Evolutionary conservation across 2,329 filamentous ascomycete genomes (phyloP).

Genomic region (Bisporella sp.): DNA sequence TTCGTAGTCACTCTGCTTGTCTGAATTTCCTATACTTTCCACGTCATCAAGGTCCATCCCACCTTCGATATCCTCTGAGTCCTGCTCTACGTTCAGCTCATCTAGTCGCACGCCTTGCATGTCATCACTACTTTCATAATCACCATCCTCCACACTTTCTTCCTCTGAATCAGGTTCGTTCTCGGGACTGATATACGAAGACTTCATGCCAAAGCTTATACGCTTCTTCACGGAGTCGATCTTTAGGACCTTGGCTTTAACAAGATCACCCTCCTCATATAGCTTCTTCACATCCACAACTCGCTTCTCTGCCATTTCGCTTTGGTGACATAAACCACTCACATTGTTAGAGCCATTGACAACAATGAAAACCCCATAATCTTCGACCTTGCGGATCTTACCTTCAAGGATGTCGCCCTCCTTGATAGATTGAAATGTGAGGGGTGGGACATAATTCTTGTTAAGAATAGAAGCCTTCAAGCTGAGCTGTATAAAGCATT

Average conservation of each 20-base stretch:
- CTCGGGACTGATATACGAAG: conserved; percentile 73
- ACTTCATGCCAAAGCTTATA: conserved; percentile 87
- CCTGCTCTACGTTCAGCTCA: conserved; percentile 40
- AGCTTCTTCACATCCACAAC: conserved; percentile 83
- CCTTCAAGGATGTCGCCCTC: conserved; percentile 79
- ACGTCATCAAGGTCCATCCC: conserved; percentile 25
- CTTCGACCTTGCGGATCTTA: conserved; percentile 86
- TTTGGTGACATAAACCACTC: conserved; percentile 87
- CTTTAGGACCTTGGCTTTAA: conserved; percentile 83
- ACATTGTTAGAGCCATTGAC: conserved; percentile 82
- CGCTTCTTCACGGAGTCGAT: conserved; percentile 68
- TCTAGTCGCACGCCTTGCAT: conserved; percentile 35
- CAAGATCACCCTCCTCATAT: conserved; percentile 83
- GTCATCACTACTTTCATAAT: conserved; percentile 21
- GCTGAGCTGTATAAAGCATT: conserved; percentile 74
- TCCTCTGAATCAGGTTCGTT: conserved; percentile 44
- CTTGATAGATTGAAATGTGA: conserved; percentile 71
- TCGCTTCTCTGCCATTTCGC: conserved; percentile 79
- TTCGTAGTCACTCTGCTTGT: conserved; percentile 17
- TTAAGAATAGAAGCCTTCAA: conserved; percentile 81
- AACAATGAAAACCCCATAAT: conserved; percentile 91
- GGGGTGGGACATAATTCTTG: conserved; percentile 65
- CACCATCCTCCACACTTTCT: conserved; percentile 40
- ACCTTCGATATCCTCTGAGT: conserved; percentile 34
- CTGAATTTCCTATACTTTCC: conserved; percentile 34